Evolutionary conservation across 768 basidiomycete genomes (phyloP).

Genomic region (Termitomyces sp.): DNA sequence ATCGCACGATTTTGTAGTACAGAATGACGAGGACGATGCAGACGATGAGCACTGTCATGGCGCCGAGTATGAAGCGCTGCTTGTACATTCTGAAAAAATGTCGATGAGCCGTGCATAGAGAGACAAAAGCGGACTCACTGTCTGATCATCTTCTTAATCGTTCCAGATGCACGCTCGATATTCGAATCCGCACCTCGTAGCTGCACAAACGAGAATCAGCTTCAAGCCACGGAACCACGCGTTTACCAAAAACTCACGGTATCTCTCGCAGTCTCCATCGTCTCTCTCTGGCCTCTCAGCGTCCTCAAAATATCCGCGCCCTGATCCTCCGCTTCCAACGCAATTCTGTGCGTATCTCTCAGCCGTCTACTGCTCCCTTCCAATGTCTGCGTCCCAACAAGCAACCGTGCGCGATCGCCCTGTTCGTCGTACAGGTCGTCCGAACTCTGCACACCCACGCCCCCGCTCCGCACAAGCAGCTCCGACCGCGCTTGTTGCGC

Average conservation of each 20-base stretch:
- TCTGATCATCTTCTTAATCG: constrained; percentile 87
- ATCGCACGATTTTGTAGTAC: constrained; percentile 46
- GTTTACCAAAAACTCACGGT: constrained; percentile 43
- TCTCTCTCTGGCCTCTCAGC: no score
- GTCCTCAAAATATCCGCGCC: constrained; percentile 85
- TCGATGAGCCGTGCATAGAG: not conserved
- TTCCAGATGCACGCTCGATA: constrained; percentile 81
- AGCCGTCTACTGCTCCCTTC: no score
- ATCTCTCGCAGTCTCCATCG: constrained; percentile 80
- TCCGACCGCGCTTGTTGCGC: constrained; percentile 44
- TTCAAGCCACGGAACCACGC: no score
- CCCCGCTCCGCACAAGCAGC: constrained; percentile 33
- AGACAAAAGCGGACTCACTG: constrained; percentile 48
- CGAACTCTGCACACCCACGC: constrained; percentile 25
- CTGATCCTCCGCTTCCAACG: constrained; percentile 86
- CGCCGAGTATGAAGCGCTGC: constrained; percentile 74
- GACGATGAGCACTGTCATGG: constrained; percentile 74
- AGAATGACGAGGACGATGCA: constrained; percentile 69
- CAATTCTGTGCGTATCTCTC: constrained; percentile 35
- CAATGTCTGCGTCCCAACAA: constrained; percentile 39
- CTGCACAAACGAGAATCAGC: not conserved
- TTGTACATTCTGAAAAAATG: constrained; percentile 74
- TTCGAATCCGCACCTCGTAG: constrained; percentile 57
- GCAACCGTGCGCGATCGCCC: constrained; percentile 40
- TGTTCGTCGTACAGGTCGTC: constrained; percentile 71